A percentile compares a stretch with the other conserved stretches of the same genome.
phyloP scores from a whole-genome alignment of 169 alveolate genomes.

The Plasmodium vivax region DNA sequence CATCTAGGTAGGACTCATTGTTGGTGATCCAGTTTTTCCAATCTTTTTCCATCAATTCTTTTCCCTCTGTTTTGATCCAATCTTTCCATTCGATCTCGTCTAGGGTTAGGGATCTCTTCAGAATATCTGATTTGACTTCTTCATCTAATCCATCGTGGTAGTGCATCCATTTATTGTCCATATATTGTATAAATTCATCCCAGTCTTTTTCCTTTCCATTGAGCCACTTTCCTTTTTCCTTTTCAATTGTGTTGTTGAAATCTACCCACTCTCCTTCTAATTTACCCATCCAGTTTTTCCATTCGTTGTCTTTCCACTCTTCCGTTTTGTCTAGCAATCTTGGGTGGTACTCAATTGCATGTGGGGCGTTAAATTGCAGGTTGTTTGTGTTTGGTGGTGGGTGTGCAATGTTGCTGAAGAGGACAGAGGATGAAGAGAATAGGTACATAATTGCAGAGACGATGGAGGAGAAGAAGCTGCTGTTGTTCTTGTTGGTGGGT shows the following conservation, averaged over 20 bases:
- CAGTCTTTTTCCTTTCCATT: conserved; percentile 11
- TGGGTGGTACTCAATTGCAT: background rate
- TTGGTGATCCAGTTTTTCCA: background rate
- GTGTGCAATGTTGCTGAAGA: background rate
- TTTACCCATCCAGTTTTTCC: background rate
- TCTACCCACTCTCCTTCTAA: conserved; percentile 8
- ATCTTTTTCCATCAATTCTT: conserved; percentile 23
- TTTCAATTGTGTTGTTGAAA: background rate
- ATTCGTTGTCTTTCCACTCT: conserved; percentile 33
- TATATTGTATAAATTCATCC: conserved; percentile 2
- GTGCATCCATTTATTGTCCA: conserved; percentile 26
- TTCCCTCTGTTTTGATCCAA: conserved; percentile 38
- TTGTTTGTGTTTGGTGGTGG: background rate
- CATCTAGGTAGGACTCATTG: conserved; percentile 22
- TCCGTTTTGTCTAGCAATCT: background rate
- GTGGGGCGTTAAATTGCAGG: background rate
- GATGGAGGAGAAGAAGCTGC: background rate
- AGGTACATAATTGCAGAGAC: background rate
- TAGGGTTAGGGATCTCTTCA: conserved; percentile 10
- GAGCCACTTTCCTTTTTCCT: background rate
- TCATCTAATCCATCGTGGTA: background rate
- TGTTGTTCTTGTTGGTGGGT: background rate
- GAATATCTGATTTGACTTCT: background rate
- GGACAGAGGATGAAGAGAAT: conserved; percentile 13
- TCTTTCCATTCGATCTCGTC: conserved; percentile 28